Conservation (phyloP, 2,329 filamentous ascomycete species). For the Bipolaris sorokiniana region DNA sequence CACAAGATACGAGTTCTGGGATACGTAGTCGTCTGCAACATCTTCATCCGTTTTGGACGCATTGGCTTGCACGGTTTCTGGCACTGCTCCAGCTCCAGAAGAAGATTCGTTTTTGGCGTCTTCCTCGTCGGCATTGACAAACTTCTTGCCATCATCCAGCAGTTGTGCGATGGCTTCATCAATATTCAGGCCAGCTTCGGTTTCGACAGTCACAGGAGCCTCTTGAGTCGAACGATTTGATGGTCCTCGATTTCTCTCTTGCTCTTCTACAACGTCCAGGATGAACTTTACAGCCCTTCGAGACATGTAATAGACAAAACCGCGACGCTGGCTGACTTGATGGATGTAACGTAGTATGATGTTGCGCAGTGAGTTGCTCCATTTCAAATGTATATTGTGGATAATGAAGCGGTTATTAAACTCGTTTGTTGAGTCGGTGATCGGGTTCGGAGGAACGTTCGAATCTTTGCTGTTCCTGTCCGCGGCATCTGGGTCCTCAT, state of each 20-base stretch:
- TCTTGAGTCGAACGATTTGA: constrained; percentile 35
- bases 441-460: constrained; percentile 65
- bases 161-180: constrained; percentile 87
- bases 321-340: constrained; percentile 92
- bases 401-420: constrained; percentile 99
- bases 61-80: constrained; percentile 21
- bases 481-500: constrained; percentile 59
- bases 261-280: constrained; percentile 94
- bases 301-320: constrained; percentile 98
- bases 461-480: constrained; percentile 59
- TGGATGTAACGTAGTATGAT: constrained; percentile 97
- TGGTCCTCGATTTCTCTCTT: constrained; percentile 66
- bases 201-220: constrained; percentile 51
- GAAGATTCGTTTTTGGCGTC: constrained; percentile 27
- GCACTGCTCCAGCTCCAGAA: constrained; percentile 4
- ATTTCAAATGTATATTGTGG: constrained; percentile 96
- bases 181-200: constrained; percentile 70
- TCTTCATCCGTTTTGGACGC: constrained; percentile 53
- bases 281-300: constrained; percentile 97
- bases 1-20: constrained; percentile 93
- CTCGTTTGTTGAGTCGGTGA: constrained; percentile 85
- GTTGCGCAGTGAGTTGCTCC: constrained; percentile 95
- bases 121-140: constrained; percentile 74
- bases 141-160: constrained; percentile 80
- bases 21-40: constrained; percentile 84